phyloP scores from a whole-genome alignment of 768 basidiomycete genomes.

The Boletus speciosus region DNA sequence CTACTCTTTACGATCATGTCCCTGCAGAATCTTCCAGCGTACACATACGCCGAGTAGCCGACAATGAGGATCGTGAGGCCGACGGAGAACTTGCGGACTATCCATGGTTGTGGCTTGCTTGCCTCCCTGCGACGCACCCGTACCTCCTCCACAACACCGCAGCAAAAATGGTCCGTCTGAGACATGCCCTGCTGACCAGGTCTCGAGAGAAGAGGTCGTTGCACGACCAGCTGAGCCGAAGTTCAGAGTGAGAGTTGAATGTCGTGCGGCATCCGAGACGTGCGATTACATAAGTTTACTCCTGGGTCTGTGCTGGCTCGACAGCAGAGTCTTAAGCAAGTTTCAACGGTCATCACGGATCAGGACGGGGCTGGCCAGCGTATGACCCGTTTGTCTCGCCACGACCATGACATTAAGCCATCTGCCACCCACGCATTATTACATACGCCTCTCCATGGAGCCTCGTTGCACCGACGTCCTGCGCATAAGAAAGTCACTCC shows the following conservation, averaged over 20 bases:
- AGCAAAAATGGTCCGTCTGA: conserved; percentile 30
- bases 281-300: conserved; percentile 21
- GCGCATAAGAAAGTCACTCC: conserved; percentile 49
- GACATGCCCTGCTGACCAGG: conserved; percentile 13
- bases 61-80: conserved; percentile 56
- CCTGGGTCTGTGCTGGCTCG: neutral
- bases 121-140: conserved; percentile 38
- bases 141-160: conserved; percentile 54
- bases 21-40: conserved; percentile 66
- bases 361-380: neutral
- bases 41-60: conserved; percentile 73
- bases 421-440: conserved; percentile 21
- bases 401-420: conserved; percentile 16
- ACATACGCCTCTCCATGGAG: conserved; percentile 22
- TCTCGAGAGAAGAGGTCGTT: neutral
- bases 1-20: conserved; percentile 57
- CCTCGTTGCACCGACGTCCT: conserved; percentile 39
- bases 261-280: conserved; percentile 11
- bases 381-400: neutral
- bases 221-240: neutral
- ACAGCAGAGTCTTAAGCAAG: neutral
- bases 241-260: conserved; percentile 7
- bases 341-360: neutral
- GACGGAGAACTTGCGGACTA: conserved; percentile 66
- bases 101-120: conserved; percentile 64